Evolutionary conservation across 2,329 filamentous ascomycete species (phyloP), one percentile per base, ranked within the genome.

Genomic region (Aspergillus sp.): DNA sequence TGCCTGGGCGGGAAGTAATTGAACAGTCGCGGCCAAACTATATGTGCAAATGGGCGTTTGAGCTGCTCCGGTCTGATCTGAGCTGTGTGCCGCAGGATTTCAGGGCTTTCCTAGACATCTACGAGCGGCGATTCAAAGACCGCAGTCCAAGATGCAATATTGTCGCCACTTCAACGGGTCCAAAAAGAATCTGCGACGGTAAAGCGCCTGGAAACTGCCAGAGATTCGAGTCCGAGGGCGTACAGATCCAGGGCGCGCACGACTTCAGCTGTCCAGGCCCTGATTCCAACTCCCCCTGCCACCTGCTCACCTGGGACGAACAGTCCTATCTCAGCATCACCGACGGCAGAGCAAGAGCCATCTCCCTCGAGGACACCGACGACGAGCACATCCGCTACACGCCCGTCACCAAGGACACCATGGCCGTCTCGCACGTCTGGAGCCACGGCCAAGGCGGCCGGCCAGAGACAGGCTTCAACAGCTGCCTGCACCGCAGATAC

Each of bases 341-440:
- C 26, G 56, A 52, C 0, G 26, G 26, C 9, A 3, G 1, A n/a
- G 56, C 55, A 6, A 48, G 58, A 36, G 63, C 63, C 9, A 56
- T 65, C 8, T 48, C 32, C 32, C 8, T 56, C 18, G 53, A 58
- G 11, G 22, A 42, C 18, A 53, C 52, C 1, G 42, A 52, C 15
- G 45, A 50, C 12, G 26, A 43, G 38, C 9, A 45, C 53, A 47
- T 60, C 11, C 44, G 43, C 11, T 63, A 65, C 32, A 47, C 49
- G 18, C 24, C 50, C 43, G 52, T 58, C 11, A 47, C 60, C 3
- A 2, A 4, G 4, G 17, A 52, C 36, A 66, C 61, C 5, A 52
- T 68, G 42, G 66, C 64, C 1, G 55, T 68, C 18, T 66, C 62
- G 15, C 66, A 68, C 49, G 64, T 68, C 11, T 68, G 66, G 66